Base-by-base conservation (phyloP, 495 filamentous ascomycete species). In the Penicillium subrubescens region DNA sequence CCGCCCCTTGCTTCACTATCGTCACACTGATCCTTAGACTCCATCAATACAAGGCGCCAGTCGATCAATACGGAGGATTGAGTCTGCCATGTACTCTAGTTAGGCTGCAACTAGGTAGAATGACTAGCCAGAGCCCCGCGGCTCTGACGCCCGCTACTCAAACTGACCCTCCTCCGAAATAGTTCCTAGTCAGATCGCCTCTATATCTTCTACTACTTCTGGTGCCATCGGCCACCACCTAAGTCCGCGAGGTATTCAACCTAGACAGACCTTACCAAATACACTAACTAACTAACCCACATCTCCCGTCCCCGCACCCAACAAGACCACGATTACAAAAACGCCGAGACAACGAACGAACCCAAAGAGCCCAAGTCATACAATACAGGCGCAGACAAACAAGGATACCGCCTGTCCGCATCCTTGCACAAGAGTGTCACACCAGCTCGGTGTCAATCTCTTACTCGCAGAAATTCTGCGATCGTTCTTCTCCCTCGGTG, bases 1-100 rank as follows among this genome's bases (percentile, higher is more conserved):
- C 59, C 71, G n/a, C 68, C 68, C 71, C 71, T 73, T 73, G 62
- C 71, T 66, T 73, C 57, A 21, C 31, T 48, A 35, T 65, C 64
- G 53, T 65, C 67, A 67, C 62, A 56, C 60, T 65, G 71, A 66
- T 63, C 66, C 68, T 65, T 71, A 61, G 60, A 64, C 56, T 54
- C 59, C 25, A 14, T 56, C 53, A 43, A 15, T 43, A 43, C 19
- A 4, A 37, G 5, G 3, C 23, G 23, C 27, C n/a, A 27, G 12
- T 15, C 15, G 8, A 56, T 37, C n/a, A 54, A 8, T n/a, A 52
- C 25, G 23, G 7, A 52, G 35, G 12, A 37, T 10, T 11, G 7
- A 37, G 35, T 14, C 10, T 10, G 14, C 12, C 1, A 11, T 4
- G 25, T 27, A 27, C 31, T 33, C 31, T 33, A 33, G 31, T 33